Conservation (phyloP, 2,329 filamentous ascomycete species). For the Mollisia scopiformis region DNA sequence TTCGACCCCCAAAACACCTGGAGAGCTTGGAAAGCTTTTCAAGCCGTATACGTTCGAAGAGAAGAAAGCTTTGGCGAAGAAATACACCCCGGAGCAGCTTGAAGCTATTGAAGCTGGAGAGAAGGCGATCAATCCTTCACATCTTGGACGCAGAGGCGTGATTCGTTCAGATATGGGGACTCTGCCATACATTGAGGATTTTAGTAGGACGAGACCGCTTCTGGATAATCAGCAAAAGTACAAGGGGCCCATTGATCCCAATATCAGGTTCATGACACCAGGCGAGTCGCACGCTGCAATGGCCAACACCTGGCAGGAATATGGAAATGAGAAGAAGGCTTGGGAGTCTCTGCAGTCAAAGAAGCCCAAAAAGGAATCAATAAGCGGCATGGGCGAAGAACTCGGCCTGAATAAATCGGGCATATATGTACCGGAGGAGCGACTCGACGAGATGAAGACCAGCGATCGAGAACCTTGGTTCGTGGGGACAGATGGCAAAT, state of each 20-base stretch:
- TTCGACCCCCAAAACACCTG: conserved; percentile 31
- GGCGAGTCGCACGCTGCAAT: conserved; percentile 65
- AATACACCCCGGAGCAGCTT: conserved; percentile 82
- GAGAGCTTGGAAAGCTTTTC: conserved; percentile 51
- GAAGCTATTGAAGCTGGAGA: conserved; percentile 83
- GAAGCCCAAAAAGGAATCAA: background rate
- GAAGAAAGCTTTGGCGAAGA: conserved; percentile 60
- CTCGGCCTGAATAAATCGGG: background rate
- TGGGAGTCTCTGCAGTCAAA: background rate
- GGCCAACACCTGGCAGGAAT: conserved; percentile 21
- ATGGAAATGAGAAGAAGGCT: conserved; percentile 21
- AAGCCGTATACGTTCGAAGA: conserved; percentile 54
- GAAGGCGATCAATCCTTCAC: conserved; percentile 70
- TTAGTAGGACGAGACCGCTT: conserved; percentile 74
- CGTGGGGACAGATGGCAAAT: conserved; percentile 28
- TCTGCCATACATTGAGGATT: conserved; percentile 80
- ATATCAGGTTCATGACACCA: conserved; percentile 57
- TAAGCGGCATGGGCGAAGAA: background rate
- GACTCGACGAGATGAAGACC: conserved; percentile 27
- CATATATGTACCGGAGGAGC: conserved; percentile 4
- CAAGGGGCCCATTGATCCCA: conserved; percentile 31
- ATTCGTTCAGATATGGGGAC: conserved; percentile 73
- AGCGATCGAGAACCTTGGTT: conserved; percentile 24
- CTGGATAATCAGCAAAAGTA: conserved; percentile 69
- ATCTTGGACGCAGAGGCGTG: conserved; percentile 74